Evolutionary conservation across 495 filamentous ascomycete genomes (phyloP), one percentile per base, ranked within the genome.

Genomic region (Pyrenula aspistea): DNA sequence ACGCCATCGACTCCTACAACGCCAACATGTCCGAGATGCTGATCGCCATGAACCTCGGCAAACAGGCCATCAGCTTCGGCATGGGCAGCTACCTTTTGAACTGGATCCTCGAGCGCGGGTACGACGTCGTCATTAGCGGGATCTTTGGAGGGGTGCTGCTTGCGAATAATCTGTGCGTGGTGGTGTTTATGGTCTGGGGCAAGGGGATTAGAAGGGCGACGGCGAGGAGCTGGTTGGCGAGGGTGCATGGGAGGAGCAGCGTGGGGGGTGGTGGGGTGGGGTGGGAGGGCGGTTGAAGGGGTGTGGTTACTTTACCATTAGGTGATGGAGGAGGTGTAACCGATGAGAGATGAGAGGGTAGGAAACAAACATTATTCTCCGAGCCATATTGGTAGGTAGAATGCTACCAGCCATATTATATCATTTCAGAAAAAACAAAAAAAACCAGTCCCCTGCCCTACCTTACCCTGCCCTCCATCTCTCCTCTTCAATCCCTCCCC

Each of bases 11-110:
- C 62, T 75, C 70, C 12, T 82, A 83, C 60, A 71, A 73, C n/a
- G 69, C 75, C 1, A 82, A 82, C 54, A 75, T 75, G 10, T 73
- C 69, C 0, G 81, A 85, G 62, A 83, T 85, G 82, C 67, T 85
- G 24, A 85, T 85, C 60, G 80, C 79, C 2, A 83, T 85, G 80
- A 84, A 83, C 58, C 61, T 85, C 22, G 82, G 82, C n/a, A 85
- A 85, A 57, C 80, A 83, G 64, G 75, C 77, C 2, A 81, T 85
- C 51, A 75, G 70, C 53, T 84, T 85, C 59, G 82, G 79, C 1
- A 79, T 84, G 70, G 80, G 81, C 2, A 62, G 79, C 20, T 76
- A 80, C 57, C 59, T 85, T 50, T 66, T 85, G 21, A 69, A 75
- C 55, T 85, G 81, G 82, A 77, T 83, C 11, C 53, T 77, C 63